A percentile compares a stretch with the other conserved stretches of the same genome.
phyloP scores from a whole-genome alignment of 1,139 yeast species.

The Pichia sp. region DNA sequence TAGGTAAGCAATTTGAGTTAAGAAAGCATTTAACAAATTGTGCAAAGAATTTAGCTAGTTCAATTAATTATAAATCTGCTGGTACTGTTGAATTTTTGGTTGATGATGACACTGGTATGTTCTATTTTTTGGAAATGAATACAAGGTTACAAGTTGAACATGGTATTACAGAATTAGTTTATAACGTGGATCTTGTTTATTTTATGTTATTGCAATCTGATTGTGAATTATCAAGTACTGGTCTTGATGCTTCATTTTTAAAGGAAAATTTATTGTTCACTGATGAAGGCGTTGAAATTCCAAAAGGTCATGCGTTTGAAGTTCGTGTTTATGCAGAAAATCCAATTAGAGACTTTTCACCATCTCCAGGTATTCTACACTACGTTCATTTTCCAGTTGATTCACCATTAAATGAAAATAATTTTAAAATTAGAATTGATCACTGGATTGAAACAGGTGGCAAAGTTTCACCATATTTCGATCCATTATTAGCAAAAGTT shows the following conservation, averaged over 20 bases:
- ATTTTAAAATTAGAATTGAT: constrained; percentile 29
- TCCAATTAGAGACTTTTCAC: constrained; percentile 33
- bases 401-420: constrained; percentile 4
- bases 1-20: constrained; percentile 14
- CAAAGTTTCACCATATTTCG: constrained; percentile 35
- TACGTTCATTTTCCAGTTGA: constrained; percentile 27
- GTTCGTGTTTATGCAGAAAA: constrained; percentile 36
- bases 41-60: constrained; percentile 29
- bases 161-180: constrained; percentile 35
- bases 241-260: constrained; percentile 26
- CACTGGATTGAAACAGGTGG: constrained; percentile 36
- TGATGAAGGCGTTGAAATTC: constrained; percentile 25
- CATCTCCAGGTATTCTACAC: constrained; percentile 35
- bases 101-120: constrained; percentile 31
- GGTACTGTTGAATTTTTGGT: constrained; percentile 36
- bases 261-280: constrained; percentile 16
- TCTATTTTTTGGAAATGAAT: constrained; percentile 34
- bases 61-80: constrained; percentile 33
- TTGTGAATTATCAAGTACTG: constrained; percentile 27
- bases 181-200: constrained; percentile 31
- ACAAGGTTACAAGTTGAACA: constrained; percentile 37
- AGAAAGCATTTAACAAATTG: constrained; percentile 27
- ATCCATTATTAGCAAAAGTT: constrained; percentile 34
- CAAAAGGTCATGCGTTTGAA: constrained; percentile 36
- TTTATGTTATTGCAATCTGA: constrained; percentile 34